Percentiles rank a stretch among this genome's conserved stretches.
phyloP scores from a whole-genome alignment of 257 asterid species.

The Cruciata laevipes region DNA sequence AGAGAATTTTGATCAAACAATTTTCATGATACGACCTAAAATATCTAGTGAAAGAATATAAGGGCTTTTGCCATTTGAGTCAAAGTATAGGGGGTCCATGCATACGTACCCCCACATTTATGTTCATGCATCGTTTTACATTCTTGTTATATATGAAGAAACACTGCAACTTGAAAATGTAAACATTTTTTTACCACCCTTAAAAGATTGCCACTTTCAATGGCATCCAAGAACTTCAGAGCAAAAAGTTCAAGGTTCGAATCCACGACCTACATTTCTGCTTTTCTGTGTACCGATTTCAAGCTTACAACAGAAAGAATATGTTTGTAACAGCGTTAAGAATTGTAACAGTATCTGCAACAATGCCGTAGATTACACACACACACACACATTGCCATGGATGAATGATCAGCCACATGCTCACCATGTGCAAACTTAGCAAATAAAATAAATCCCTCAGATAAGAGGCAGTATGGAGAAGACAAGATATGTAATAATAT shows the following conservation, averaged over 20 bases:
- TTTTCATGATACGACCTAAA: background rate
- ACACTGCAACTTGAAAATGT: background rate
- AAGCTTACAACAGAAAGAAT: background rate
- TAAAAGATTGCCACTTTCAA: slow-evolving; percentile 13
- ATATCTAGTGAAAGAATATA: background rate
- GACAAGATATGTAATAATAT: slow-evolving; percentile 9
- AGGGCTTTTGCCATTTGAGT: slow-evolving; percentile 9
- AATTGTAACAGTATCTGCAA: background rate
- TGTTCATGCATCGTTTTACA: slow-evolving; percentile 39
- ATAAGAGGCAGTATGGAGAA: slow-evolving; percentile 17
- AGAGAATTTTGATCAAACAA: background rate
- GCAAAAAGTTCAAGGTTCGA: background rate
- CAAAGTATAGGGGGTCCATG: slow-evolving; percentile 16
- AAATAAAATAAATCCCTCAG: slow-evolving; percentile 7
- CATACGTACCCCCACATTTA: slow-evolving; percentile 20
- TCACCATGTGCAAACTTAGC: slow-evolving; percentile 20
- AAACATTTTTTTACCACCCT: slow-evolving; percentile 20
- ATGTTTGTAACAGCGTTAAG: too few relatives aligned
- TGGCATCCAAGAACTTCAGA: background rate
- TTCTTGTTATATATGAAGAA: slow-evolving; percentile 11
- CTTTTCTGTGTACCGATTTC: background rate
- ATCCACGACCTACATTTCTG: background rate
- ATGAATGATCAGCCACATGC: slow-evolving; percentile 29
- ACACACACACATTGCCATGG: slow-evolving; percentile 2
- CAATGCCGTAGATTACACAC: background rate